Evolutionary conservation across 768 basidiomycete genomes (phyloP).

Genomic region (Chalciporus chontae): DNA sequence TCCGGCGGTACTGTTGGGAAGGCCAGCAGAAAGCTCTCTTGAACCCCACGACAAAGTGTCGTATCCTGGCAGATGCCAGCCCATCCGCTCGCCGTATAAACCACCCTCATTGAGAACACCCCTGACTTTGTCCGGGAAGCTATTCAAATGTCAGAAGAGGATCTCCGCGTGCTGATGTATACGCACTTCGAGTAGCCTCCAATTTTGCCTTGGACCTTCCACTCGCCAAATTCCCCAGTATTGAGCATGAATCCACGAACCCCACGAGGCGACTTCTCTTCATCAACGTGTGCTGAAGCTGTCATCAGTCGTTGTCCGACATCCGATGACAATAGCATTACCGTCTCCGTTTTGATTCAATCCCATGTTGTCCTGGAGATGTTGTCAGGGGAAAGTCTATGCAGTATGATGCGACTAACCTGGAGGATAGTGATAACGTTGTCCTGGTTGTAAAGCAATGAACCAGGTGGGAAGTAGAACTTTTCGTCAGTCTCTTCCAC

Average conservation of each 20-base stretch:
- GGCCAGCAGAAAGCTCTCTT: conserved; percentile 54
- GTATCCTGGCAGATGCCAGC: conserved; percentile 76
- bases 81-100: conserved; percentile 62
- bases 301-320: conserved; percentile 1
- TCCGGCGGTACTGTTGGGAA: conserved; percentile 57
- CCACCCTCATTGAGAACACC: conserved; percentile 74
- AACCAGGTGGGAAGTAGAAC: conserved; percentile 57
- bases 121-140: conserved; percentile 70
- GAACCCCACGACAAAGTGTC: conserved; percentile 56
- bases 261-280: conserved; percentile 72
- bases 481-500: conserved; percentile 65
- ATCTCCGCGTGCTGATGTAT: not conserved
- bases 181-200: conserved; percentile 65
- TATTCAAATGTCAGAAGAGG: conserved; percentile 26
- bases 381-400: conserved; percentile 2
- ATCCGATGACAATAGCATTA: conserved; percentile 21
- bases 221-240: conserved; percentile 53
- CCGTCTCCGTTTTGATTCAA: conserved; percentile 57
- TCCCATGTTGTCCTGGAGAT: conserved; percentile 71
- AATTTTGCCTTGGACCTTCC: conserved; percentile 75
- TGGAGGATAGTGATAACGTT: conserved; percentile 80
- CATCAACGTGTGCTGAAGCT: conserved; percentile 39
- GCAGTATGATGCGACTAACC: conserved; percentile 35
- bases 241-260: conserved; percentile 74
- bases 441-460: conserved; percentile 49